Evolutionary conservation across 108 stramenopile genomes (phyloP), one percentile per base, ranked within the genome.

Genomic region (Cyclostephanos tholiformis): DNA sequence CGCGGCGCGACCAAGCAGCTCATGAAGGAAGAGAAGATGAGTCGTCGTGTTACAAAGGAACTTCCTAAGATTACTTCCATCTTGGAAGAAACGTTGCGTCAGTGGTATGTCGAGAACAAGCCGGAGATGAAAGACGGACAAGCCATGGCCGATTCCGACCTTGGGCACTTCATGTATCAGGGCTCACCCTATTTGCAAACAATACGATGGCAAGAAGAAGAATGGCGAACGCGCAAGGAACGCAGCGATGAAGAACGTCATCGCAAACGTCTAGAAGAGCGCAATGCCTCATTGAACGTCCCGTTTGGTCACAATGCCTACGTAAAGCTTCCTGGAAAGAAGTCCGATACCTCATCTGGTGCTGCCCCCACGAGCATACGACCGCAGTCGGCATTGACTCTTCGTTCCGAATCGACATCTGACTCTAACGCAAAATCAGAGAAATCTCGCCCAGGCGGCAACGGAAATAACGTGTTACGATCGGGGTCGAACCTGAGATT

Each of bases 11-110:
- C 90, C n/a, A 86, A 84, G 74, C 95, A 94, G 77, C 87, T 94
- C 25, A 92, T 91, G 91, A 88, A 90, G 60, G 95, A 96, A 82
- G 95, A 96, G 74, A 96, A 94, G 75, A 96, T 96, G 93, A 86
- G 76, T n/a, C 67, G 87, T 67, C 77, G 93, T 27, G 93, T 96
- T 61, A 87, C 91, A 67, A 88, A 88, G 58, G 93, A 93, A 19
- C 77, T 96, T 23, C 95, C 95, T 19, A 89, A 83, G 56, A 71
- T 91, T 30, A 94, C 91, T 19, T 63, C 71, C 16, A 36, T 83
- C 12, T 67, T 96, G 49, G 72, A 84, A 19, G 75, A 88, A 35
- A 88, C 87, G 56, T 84, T 96, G 11, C 43, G 36, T 26, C 88
- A 90, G 46, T 96, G 95, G 95, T 80, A 86, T 36, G 46, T 46